phyloP scores from a whole-genome alignment of 768 basidiomycete genomes.

The Lyophyllum semitale region DNA sequence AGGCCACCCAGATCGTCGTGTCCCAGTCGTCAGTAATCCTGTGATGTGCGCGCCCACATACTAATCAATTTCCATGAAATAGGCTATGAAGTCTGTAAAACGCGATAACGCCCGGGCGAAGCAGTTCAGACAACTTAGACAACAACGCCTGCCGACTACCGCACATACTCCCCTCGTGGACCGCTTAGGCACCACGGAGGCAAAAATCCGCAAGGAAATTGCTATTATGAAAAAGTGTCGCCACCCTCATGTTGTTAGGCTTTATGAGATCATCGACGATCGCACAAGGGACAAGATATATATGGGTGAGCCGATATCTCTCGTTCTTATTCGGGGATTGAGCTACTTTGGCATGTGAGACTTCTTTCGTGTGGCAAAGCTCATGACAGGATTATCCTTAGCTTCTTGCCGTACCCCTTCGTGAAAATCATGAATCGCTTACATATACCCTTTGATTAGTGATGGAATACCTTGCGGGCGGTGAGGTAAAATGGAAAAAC shows the following conservation, averaged over 20 bases:
- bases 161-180: constrained; percentile 64
- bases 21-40: constrained; percentile 39
- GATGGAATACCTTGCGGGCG: constrained; percentile 95
- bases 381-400: background rate
- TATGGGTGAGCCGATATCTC: constrained; percentile 70
- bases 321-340: background rate
- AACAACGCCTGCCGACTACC: constrained; percentile 44
- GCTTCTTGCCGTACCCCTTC: background rate
- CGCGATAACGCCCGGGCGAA: constrained; percentile 69
- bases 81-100: constrained; percentile 82
- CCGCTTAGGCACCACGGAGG: constrained; percentile 70
- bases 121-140: constrained; percentile 35
- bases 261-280: constrained; percentile 96
- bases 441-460: constrained; percentile 46
- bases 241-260: constrained; percentile 85
- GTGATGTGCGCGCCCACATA: background rate
- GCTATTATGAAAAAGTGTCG: constrained; percentile 98
- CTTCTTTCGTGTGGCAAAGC: background rate
- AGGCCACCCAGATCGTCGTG: constrained; percentile 43
- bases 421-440: constrained; percentile 5
- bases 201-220: constrained; percentile 90
- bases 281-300: constrained; percentile 85
- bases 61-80: constrained; percentile 7
- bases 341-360: background rate
- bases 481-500: constrained; percentile 90